Conservation (phyloP, 495 filamentous ascomycete species). For the Penicillium psychrofluorescens region DNA sequence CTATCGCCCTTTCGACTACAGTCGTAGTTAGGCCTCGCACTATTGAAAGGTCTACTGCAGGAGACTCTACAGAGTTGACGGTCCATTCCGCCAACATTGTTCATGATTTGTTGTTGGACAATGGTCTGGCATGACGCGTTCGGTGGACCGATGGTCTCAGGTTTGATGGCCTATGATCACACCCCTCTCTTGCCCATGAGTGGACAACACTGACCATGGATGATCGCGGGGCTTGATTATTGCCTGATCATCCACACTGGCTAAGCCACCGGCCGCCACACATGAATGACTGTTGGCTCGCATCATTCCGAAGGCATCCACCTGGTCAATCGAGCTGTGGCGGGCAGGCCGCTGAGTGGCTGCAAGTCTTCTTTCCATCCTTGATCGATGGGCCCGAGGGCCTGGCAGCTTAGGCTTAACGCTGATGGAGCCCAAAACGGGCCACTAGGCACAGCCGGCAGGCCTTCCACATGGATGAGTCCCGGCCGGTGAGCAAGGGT, state of each 20-base stretch:
- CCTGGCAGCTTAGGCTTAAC: conserved; percentile 9
- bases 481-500: conserved; percentile 8
- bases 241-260: background rate
- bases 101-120: background rate
- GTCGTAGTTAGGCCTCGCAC: background rate
- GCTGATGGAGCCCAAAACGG: conserved; percentile 9
- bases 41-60: background rate
- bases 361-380: background rate
- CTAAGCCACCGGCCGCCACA: conserved; percentile 4
- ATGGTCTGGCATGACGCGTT: no score
- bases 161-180: conserved; percentile 9
- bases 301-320: conserved; percentile 6
- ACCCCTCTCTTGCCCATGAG: conserved; percentile 3
- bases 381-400: conserved; percentile 14
- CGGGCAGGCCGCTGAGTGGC: conserved; percentile 21
- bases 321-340: conserved; percentile 6
- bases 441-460: conserved; percentile 3
- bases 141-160: background rate
- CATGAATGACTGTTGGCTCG: background rate
- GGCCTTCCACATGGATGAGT: conserved; percentile 6
- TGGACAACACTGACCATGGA: conserved; percentile 2
- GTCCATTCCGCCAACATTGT: background rate
- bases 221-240: conserved; percentile 5
- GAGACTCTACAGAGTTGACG: conserved; percentile 7
- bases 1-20: background rate